Base-by-base conservation (phyloP, 202 grass and related monocot species). In the Brachypodium distachyon region DNA sequence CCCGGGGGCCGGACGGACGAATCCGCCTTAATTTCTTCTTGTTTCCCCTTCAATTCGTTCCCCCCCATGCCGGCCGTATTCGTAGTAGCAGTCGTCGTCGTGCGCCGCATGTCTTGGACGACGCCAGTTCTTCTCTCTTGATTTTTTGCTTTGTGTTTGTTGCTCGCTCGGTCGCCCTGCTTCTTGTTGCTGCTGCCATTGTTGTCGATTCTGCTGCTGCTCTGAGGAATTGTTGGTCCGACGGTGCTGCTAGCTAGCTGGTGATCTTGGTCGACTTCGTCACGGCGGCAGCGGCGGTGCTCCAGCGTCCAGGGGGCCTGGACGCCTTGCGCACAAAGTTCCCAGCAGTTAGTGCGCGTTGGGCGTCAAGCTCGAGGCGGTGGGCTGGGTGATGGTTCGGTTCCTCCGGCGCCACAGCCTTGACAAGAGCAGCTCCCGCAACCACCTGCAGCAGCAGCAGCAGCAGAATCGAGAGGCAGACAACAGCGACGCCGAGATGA, bases 381-480 rank as follows among this genome's bases (percentile, higher is more conserved):
- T 21, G 81, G 59, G 51, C 74, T 79, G 85, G 89, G 88, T 87
- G 81, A 86, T 97, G 88, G 91, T 97, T 83, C 83, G 88, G 63
- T 84, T 94, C 81, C 77, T 93, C 34, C 82, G 83, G 80, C 83
- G 78, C 17, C 73, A 86, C 44, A 91, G 88, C 84, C 81, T 93
- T 63, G 86, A 91, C 48, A 89, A 77, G 81, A 77, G 50, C 51
- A 77, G 9, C 73, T 76, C 76, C 70, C 70, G 61, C 19, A 47
- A 46, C 40, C 40, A 49, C 31, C 31, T 13, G 5, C 50, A 16
- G 2, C 67, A 52, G 34, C 53, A 53, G 10, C 4, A 73, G 14
- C 56, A 84, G 18, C 17, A 65, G 28, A 53, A 62, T n/a, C 46
- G 62, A 62, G 51, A 74, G 67, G 48, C 42, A 48, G 44, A 66